Percentiles rank a stretch among this genome's conserved stretches.
phyloP scores from a whole-genome alignment of 768 basidiomycete genomes.

The Gloeophyllum trabeum region DNA sequence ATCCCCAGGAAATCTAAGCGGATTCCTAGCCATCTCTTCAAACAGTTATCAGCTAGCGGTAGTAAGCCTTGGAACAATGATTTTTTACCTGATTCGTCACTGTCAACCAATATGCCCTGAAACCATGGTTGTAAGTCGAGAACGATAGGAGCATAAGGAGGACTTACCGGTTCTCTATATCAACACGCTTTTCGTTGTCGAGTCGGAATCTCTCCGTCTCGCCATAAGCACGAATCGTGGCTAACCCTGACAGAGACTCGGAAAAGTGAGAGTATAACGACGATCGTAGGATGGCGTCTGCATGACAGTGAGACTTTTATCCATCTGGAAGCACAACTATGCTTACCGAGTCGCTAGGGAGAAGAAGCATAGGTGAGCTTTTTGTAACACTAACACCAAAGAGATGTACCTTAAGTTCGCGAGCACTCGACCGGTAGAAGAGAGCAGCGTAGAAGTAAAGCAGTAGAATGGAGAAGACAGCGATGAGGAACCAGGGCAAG shows the following conservation, averaged over 20 bases:
- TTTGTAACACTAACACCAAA: background rate
- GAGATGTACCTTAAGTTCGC: constrained; percentile 67
- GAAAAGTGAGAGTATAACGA: constrained; percentile 89
- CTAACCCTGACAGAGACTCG: constrained; percentile 77
- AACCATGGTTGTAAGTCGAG: constrained; percentile 3
- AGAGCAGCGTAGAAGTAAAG: constrained; percentile 61
- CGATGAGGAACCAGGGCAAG: constrained; percentile 79
- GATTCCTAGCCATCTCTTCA: constrained; percentile 81
- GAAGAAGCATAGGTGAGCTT: background rate
- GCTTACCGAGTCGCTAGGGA: too few species aligned
- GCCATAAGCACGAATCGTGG: constrained; percentile 83
- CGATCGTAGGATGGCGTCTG: constrained; percentile 81
- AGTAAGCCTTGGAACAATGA: too few species aligned
- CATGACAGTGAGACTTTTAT: too few species aligned
- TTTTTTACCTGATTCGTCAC: constrained; percentile 74
- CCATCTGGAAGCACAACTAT: too few species aligned
- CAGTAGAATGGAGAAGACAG: constrained; percentile 44
- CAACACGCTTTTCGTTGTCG: constrained; percentile 67
- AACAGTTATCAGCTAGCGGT: too few species aligned
- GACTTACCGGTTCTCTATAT: constrained; percentile 69
- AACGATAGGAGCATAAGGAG: background rate
- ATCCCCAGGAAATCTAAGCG: constrained; percentile 81
- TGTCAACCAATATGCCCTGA: constrained; percentile 80
- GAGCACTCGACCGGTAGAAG: constrained; percentile 79
- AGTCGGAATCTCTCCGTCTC: constrained; percentile 63